Evolutionary conservation across 345 rosid genomes (phyloP), one percentile per base, ranked within the genome.

Genomic region (Euclidium syriacum): DNA sequence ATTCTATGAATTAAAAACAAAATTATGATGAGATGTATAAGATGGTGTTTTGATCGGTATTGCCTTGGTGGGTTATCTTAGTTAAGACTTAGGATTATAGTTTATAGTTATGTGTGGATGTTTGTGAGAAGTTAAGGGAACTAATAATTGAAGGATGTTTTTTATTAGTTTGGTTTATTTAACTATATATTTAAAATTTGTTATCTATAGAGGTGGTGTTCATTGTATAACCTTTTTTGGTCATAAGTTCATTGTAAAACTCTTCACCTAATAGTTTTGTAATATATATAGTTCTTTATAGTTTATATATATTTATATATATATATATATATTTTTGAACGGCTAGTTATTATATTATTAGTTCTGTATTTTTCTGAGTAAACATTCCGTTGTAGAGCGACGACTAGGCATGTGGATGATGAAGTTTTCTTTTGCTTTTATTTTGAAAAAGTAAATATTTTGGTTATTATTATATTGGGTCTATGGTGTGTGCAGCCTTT

Each of bases 401-500:
- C 66, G 62, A 49, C 73, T 69, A 69, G 73, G 73, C 73, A 69
- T 61, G 73, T 69, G 73, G 49, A 52, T 61, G 60, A 43, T 29
- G 73, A 68, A 61, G 30, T 68, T 52, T 68, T 27, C 55, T 43
- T 68, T 56, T 34, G 32, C 48, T 4, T 52, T 42, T 51, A 1
- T 2, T 29, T 9, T 5, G 33, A 5, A 5, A 2, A 18, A 20
- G 22, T n/a, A 10, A 7, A 2, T 32, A 10, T 6, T 42, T 26
- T 54, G 23, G 24, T 10, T 32, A 68, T 26, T 32, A 4, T 7
- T 57, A 18, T 26, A 55, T 15, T n/a, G n/a, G n/a, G n/a, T n/a
- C n/a, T 48, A 27, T 7, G 43, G 60, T 32, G 23, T 50, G 24
- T 41, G 67, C 67, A 68, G 60, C 73, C 22, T 59, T 50, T 50